Base-by-base conservation (phyloP, 2,329 filamentous ascomycete genomes). In the Monosporascus ibericus region DNA sequence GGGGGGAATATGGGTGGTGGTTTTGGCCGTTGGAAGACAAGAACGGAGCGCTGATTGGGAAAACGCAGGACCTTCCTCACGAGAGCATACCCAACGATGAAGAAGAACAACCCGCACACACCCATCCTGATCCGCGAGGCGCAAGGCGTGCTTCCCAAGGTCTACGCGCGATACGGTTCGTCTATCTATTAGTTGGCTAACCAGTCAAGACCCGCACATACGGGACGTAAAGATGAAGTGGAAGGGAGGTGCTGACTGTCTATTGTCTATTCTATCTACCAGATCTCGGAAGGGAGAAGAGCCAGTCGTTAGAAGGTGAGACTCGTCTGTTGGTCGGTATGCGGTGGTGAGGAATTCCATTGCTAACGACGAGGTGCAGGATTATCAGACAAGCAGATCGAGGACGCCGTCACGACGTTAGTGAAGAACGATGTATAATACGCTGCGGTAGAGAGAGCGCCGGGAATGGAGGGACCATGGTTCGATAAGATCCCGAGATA, bases 121-220 rank as follows among this genome's bases (percentile, higher is more conserved):
- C 94, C 94, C 51, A 97, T 99, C 73, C 79, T 99, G 78, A 85
- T 99, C 67, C 89, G 94, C 68, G 94, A 97, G 78, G 94, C 92
- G 50, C 77, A 83, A 63, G 90, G 89, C 66, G 90, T 89, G 51
- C 77, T 88, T 69, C 92, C 94, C 59, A 87, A 84, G 72, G 84
- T 99, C 58, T 97, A 87, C 73, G 92, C 92, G 62, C 82, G 94
- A 85, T 99, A 95, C 70, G 92, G 90, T 95, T 72, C 65, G 84
- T 70, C 48, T 20, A 17, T 37, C 37, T 25, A 11, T 34, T 44
- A 5, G 5, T 57, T 42, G 58, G 22, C 5, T 22, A 48, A 18
- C 18, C 24, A 25, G 9, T 14, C 18, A 47, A 2, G 3, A 37
- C 30, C 27, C 30, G 9, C 14, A 34, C 11, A 34, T 34, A 34